Percentiles rank a stretch among this genome's conserved stretches.
Conservation (phyloP, 2,329 filamentous ascomycete genomes). For the Venturia asperata region DNA sequence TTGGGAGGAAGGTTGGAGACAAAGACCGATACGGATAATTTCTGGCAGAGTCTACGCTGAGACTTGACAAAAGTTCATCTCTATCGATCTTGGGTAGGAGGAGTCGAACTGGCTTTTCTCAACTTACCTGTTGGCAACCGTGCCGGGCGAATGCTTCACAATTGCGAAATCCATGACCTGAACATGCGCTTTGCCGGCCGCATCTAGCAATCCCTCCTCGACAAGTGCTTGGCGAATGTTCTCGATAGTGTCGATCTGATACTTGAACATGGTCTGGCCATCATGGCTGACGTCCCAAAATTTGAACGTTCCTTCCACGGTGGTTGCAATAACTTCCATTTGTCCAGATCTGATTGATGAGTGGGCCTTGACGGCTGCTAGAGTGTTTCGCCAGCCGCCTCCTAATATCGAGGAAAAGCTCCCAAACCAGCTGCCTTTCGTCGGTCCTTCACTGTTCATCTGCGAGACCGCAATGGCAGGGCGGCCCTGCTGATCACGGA, state of each 20-base stretch:
- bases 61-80: neutral
- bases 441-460: conserved; percentile 55
- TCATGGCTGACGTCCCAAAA: conserved; percentile 86
- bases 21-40: neutral
- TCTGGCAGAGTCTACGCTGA: neutral
- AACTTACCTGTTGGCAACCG: neutral
- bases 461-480: conserved; percentile 73
- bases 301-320: conserved; percentile 69
- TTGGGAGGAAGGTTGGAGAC: neutral
- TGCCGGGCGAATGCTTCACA: conserved; percentile 32
- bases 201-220: conserved; percentile 42
- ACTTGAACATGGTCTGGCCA: conserved; percentile 68
- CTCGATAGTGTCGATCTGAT: conserved; percentile 63
- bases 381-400: conserved; percentile 63
- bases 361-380: conserved; percentile 73
- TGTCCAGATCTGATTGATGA: conserved; percentile 68
- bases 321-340: conserved; percentile 73
- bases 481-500: conserved; percentile 81
- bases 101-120: neutral
- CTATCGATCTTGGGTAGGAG: neutral
- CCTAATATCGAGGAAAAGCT: conserved; percentile 72
- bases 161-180: conserved; percentile 76
- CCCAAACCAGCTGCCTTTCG: conserved; percentile 65
- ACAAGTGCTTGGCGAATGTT: conserved; percentile 57
- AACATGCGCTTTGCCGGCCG: conserved; percentile 50